Evolutionary conservation across 768 basidiomycete genomes (phyloP), one percentile per base, ranked within the genome.

Genomic region (Leccinum disarticulatum): DNA sequence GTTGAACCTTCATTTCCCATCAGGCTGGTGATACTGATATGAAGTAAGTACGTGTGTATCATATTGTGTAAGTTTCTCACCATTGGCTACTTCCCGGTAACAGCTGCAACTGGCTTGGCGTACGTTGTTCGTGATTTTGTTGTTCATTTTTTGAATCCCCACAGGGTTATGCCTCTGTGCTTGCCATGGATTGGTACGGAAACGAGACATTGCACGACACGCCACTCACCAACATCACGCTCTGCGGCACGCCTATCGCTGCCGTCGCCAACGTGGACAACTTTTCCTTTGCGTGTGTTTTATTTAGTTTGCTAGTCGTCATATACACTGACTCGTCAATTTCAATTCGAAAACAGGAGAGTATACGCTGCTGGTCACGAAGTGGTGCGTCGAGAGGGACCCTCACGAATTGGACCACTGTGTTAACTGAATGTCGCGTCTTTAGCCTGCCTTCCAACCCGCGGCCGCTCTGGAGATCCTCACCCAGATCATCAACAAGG

Each of bases 201-300:
- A 80, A 76, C 49, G 56, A 73, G 41, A 73, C 72, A 0, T 65
- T 80, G 19, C 76, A 76, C 56, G 66, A 63, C 31, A 80, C 77
- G 3, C 74, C 77, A 15, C 75, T 79, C 17, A 78, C 63, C 5
- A 86, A 86, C 59, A 86, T 87, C 74, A 86, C 86, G 0, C 79
- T 87, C 28, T 51, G 77, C 35, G 83, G 80, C 2, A 71, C 68
- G 5, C 63, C 83, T 0, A 80, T 88, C 6, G 87, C 84, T 0
- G 81, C 84, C 0, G 77, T 87, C 17, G 80, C 85, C 67, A 87
- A 87, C 52, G 81, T 88, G 35, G 84, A 83, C 61, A 85, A 85
- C 59, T 87, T 87, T 66, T 77, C 83, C 0, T 88, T 88, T 69
- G 87, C 85, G 85, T 87, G 58, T 66, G 85, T 80, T 22, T 13